Conservation (phyloP, 768 basidiomycete genomes). For the Boletus rex-veris region DNA sequence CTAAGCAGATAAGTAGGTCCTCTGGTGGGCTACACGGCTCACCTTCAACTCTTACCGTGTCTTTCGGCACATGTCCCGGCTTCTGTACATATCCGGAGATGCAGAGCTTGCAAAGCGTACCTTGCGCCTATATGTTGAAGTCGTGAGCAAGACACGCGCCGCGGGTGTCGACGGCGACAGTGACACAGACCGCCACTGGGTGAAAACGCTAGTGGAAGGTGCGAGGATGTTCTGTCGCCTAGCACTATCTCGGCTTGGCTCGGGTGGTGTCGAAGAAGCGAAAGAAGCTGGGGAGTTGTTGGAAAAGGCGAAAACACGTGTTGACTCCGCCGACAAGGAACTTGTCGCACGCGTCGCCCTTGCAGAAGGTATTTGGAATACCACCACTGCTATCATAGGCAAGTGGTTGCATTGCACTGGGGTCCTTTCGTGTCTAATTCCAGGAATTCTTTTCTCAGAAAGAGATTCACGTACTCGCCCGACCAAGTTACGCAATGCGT, state of each 20-base stretch:
- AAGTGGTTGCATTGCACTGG: slow-evolving; percentile 6
- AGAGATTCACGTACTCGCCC: slow-evolving; percentile 62
- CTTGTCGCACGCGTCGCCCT: slow-evolving; percentile 58
- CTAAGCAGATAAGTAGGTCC: slow-evolving; percentile 45
- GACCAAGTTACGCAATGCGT: slow-evolving; percentile 53
- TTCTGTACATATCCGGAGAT: slow-evolving; percentile 63
- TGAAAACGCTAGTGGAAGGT: slow-evolving; percentile 75
- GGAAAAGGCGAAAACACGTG: slow-evolving; percentile 55
- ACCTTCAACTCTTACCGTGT: slow-evolving; percentile 91
- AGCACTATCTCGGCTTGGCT: slow-evolving; percentile 33
- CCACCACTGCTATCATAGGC: slow-evolving; percentile 71
- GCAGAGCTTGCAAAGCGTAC: slow-evolving; percentile 65
- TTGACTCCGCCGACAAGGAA: slow-evolving; percentile 47
- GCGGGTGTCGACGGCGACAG: slow-evolving; percentile 41
- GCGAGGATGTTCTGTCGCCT: slow-evolving; percentile 69
- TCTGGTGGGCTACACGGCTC: slow-evolving; percentile 92
- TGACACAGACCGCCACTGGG: slow-evolving; percentile 71
- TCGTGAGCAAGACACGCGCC: slow-evolving; percentile 80
- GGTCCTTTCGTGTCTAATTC: background rate
- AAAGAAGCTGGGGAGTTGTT: slow-evolving; percentile 60
- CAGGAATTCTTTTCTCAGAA: slow-evolving; percentile 40
- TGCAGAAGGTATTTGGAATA: slow-evolving; percentile 72
- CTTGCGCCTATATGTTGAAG: slow-evolving; percentile 76
- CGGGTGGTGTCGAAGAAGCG: slow-evolving; percentile 53
- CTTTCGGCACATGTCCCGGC: slow-evolving; percentile 78